Conservation (phyloP, 305 asterid species). For the Fraxinus ornus region DNA sequence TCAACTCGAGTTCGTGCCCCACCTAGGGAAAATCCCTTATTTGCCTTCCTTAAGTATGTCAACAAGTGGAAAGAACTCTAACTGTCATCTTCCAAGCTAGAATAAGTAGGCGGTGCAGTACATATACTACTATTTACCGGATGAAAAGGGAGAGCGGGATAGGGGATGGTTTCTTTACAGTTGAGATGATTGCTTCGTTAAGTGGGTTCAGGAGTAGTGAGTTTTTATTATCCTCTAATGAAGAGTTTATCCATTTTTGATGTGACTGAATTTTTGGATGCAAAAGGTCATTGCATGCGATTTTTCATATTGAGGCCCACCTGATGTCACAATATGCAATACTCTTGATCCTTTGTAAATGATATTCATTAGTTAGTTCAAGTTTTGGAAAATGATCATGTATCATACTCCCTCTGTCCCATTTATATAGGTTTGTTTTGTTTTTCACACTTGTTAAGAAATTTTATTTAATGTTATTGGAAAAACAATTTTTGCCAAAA, state of each 20-base stretch:
- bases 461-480: too few species aligned
- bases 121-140: not conserved
- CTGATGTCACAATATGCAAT: slow-evolving; percentile 18
- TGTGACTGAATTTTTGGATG: slow-evolving; percentile 26
- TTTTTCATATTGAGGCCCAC: slow-evolving; percentile 33
- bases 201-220: slow-evolving; percentile 16
- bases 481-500: too few species aligned
- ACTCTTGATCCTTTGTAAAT: slow-evolving; percentile 17
- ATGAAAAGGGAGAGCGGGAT: not conserved
- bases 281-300: slow-evolving; percentile 22
- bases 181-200: not conserved
- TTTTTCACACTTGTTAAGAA: too few species aligned
- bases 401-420: not conserved
- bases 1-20: slow-evolving; percentile 94
- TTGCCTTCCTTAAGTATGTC: slow-evolving; percentile 75
- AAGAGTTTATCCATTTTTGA: slow-evolving; percentile 36
- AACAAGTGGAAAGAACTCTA: slow-evolving; percentile 82
- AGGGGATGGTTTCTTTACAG: not conserved
- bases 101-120: not conserved
- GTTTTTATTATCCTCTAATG: slow-evolving; percentile 9
- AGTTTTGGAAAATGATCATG: not conserved
- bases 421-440: too few species aligned
- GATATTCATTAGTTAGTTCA: not conserved
- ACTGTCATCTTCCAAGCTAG: slow-evolving; percentile 28
- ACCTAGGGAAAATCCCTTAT: slow-evolving; percentile 61